Evolutionary conservation across 768 basidiomycete species (phyloP).

Genomic region (Boletus patriciae): DNA sequence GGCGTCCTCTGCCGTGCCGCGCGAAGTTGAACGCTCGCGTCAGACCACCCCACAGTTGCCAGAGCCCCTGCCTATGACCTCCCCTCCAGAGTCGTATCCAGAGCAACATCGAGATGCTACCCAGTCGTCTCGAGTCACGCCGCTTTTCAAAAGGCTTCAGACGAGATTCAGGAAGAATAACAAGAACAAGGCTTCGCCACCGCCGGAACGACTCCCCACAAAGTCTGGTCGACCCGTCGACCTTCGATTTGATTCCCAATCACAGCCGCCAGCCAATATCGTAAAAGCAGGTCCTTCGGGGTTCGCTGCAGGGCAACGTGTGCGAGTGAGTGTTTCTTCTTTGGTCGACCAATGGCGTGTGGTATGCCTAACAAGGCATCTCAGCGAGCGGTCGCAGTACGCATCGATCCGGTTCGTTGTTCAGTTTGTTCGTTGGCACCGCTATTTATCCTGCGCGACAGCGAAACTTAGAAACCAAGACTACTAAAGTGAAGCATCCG

Average conservation of each 20-base stretch:
- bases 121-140: no score
- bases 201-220: background rate
- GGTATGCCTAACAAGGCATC: background rate
- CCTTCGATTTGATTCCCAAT: no score
- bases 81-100: background rate
- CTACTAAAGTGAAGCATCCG: background rate
- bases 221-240: background rate
- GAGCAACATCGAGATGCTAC: no score
- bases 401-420: background rate
- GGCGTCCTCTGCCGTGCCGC: no score
- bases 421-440: background rate
- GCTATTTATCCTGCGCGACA: background rate
- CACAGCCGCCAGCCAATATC: background rate
- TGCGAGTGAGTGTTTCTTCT: background rate
- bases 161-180: no score
- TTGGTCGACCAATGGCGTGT: no score
- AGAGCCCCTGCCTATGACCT: no score
- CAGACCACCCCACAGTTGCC: background rate
- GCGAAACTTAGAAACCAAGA: background rate
- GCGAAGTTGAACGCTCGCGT: background rate
- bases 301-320: background rate
- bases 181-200: background rate
- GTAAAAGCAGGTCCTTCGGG: background rate
- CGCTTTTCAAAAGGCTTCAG: no score
- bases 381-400: background rate